These are phyloP conservation scores for Chamaenerion angustifolium DNA, from an alignment of 345 rosid genomes.

Conservation along the genomic window DNA sequence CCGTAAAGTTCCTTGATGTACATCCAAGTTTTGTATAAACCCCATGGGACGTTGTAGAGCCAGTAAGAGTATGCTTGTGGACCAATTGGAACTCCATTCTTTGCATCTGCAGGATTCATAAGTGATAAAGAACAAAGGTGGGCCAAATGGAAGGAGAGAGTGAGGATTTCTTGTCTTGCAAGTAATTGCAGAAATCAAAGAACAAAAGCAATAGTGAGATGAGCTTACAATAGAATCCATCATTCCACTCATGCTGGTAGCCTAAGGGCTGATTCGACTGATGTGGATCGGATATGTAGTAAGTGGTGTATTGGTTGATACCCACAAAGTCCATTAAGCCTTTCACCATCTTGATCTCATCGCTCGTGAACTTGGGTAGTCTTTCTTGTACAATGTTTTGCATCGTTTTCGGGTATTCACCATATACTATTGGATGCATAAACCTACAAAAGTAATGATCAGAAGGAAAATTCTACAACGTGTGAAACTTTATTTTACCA, in stretches of 20 bases:
- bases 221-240: constrained; percentile 58
- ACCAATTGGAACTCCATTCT: constrained; percentile 64
- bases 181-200: too few relatives aligned
- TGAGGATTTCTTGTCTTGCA: neutral
- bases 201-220: constrained; percentile 2
- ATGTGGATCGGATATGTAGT: constrained; percentile 50
- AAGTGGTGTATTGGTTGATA: constrained; percentile 82
- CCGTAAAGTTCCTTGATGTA: constrained; percentile 80
- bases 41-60: constrained; percentile 97
- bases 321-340: constrained; percentile 87
- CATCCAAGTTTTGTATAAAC: constrained; percentile 75
- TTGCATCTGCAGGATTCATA: constrained; percentile 46
- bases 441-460: constrained; percentile 30
- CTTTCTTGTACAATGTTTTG: constrained; percentile 62
- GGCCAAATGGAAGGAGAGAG: neutral
- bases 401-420: constrained; percentile 84
- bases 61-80: constrained; percentile 78
- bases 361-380: constrained; percentile 66
- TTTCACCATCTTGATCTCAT: constrained; percentile 75
- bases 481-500: too few relatives aligned
- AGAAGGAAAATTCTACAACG: too few relatives aligned
- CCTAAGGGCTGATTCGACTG: constrained; percentile 32
- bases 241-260: constrained; percentile 92
- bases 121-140: constrained; percentile 2
- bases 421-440: constrained; percentile 81